Conservation (phyloP, 139 green algal genomes). For the Chlamydomonas schloesseri region DNA sequence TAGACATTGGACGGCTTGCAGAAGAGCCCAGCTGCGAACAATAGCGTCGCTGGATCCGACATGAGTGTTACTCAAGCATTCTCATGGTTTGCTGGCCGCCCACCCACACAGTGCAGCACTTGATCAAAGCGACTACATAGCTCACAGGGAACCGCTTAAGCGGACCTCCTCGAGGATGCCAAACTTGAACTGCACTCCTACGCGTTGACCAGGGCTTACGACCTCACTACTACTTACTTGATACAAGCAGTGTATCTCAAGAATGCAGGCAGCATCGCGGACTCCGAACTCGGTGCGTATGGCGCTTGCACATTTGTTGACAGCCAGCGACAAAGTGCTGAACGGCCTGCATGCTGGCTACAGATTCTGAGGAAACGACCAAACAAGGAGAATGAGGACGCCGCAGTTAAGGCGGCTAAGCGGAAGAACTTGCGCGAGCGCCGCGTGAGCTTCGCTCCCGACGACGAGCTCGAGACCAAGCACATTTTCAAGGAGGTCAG, state of each 20-base stretch:
- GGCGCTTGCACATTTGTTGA: not conserved
- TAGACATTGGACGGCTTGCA: no score
- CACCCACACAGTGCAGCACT: no score
- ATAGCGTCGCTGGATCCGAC: not conserved
- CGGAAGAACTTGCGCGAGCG: conserved; percentile 56
- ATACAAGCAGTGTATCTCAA: no score
- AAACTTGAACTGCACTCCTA: not conserved
- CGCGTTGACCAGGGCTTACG: no score
- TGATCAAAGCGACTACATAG: no score
- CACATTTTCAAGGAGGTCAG: conserved; percentile 71
- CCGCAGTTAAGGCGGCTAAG: conserved; percentile 9
- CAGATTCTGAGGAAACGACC: conserved; percentile 62
- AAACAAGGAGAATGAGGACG: conserved; percentile 62
- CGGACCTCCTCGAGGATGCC: no score
- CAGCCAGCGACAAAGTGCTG: not conserved
- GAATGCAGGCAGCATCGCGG: conserved; percentile 13
- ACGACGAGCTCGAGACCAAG: conserved; percentile 77
- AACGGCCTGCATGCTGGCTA: not conserved
- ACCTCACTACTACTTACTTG: no score
- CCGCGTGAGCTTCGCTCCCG: conserved; percentile 81
- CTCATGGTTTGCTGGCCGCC: no score
- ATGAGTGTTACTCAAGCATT: not conserved
- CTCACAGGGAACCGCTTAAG: no score
- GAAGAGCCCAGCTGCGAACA: not conserved
- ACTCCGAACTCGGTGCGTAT: conserved; percentile 33